phyloP scores from a whole-genome alignment of 2,329 filamentous ascomycete genomes.

The Myotisia sp. region DNA sequence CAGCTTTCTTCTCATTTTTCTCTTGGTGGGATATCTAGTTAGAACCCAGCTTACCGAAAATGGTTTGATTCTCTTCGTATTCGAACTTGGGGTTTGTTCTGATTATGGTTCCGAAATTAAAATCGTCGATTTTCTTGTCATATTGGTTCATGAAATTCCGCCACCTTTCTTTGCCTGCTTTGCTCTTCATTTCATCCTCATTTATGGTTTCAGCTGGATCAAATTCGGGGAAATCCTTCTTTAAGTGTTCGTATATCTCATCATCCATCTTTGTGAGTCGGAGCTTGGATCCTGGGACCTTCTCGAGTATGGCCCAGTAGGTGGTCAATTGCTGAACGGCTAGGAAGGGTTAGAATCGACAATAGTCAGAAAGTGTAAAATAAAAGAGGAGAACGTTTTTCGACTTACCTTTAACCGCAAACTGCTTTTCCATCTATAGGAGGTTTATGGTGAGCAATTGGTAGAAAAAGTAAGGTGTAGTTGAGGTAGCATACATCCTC shows the following conservation, averaged over 20 bases:
- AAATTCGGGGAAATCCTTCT: slow-evolving; percentile 80
- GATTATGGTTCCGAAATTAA: slow-evolving; percentile 93
- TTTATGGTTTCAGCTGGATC: slow-evolving; percentile 66
- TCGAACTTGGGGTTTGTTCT: slow-evolving; percentile 63
- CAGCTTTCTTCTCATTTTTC: neutral
- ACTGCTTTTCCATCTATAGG: slow-evolving; percentile 89
- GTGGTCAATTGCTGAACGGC: slow-evolving; percentile 92
- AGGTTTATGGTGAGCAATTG: slow-evolving; percentile 17
- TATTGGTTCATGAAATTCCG: slow-evolving; percentile 86
- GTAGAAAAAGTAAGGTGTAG: neutral
- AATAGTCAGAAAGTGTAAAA: neutral
- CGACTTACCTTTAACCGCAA: slow-evolving; percentile 76
- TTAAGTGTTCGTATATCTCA: slow-evolving; percentile 83
- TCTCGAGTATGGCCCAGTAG: slow-evolving; percentile 92
- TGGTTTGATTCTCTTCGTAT: slow-evolving; percentile 78
- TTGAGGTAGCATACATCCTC: slow-evolving; percentile 43
- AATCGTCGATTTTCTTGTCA: slow-evolving; percentile 91
- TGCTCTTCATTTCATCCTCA: slow-evolving; percentile 97
- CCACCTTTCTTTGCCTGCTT: slow-evolving; percentile 85
- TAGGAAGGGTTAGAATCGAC: slow-evolving; percentile 12
- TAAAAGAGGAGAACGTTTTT: neutral
- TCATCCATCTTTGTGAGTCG: slow-evolving; percentile 89
- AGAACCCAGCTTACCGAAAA: slow-evolving; percentile 57
- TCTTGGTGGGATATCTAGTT: neutral
- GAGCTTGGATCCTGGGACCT: slow-evolving; percentile 72